Evolutionary conservation across 768 basidiomycete species (phyloP), one percentile per base, ranked within the genome.

Genomic region (Auricularia cornea): DNA sequence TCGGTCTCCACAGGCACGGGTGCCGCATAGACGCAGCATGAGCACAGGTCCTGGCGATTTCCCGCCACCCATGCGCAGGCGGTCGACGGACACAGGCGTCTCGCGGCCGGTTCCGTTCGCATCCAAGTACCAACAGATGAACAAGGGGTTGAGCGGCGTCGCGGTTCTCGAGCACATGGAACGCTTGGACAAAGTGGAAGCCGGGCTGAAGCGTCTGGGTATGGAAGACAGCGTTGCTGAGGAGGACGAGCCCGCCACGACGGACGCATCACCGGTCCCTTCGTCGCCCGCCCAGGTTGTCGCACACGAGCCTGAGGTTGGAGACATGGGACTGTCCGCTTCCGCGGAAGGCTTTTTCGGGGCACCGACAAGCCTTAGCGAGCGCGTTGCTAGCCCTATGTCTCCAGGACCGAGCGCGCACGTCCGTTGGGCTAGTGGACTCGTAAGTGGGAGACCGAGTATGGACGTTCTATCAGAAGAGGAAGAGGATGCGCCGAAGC

Each of bases 101-200:
- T 18, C 62, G n/a, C 82, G 92, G 35, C 91, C 92, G 0, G 87
- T 93, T 16, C 89, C 90, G 3, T 91, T 93, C 72, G 85, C 86
- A 14, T 83, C 86, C n/a, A 92, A 92, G 74, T 89, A 90, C 73
- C 84, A 88, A 70, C 83, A 86, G 59, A 86, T 92, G 35, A 89
- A 91, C 70, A 90, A 90, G 56, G 90, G 89, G 40, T 92, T 90
- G 31, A 93, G 90, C 0, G 92, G 92, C 12, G 91, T 94, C 29
- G 88, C 85, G 11, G 87, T 94, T 59, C 79, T 94, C 40, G 89
- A 91, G 69, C 91, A 93, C 67, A 79, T 94, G 67, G 92, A 94
- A 70, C 84, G 89, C 56, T 74, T 94, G 56, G 92, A 94, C 70
- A 87, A 84, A 18, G 89, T 90, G n/a, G 70, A 70, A 31, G 56